Conservation (phyloP, 1,284 basidiomycete genomes). For the Cryptococcus sp. region DNA sequence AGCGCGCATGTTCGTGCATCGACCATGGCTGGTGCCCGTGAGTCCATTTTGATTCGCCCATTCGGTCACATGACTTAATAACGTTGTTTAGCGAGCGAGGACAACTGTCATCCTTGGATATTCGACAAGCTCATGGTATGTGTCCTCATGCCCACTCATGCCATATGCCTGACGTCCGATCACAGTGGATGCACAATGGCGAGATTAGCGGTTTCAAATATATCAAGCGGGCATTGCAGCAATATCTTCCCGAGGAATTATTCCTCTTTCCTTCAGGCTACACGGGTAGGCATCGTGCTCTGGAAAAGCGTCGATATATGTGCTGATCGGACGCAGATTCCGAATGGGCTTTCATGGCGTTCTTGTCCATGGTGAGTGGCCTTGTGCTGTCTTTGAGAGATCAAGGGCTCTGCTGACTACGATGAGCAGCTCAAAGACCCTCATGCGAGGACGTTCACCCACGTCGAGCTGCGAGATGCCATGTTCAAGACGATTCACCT, state of each 20-base stretch:
- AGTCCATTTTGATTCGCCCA: constrained; percentile 19
- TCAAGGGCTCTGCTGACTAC: not conserved
- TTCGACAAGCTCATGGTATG: constrained; percentile 83
- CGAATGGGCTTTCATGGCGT: constrained; percentile 92
- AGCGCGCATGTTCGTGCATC: constrained; percentile 89
- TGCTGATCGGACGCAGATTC: constrained; percentile 63
- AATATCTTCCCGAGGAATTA: constrained; percentile 72
- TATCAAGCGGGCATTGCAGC: constrained; percentile 79
- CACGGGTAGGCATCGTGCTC: constrained; percentile 78
- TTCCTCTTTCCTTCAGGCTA: constrained; percentile 86
- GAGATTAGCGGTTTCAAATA: constrained; percentile 75
- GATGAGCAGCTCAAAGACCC: constrained; percentile 71
- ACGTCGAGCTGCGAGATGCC: constrained; percentile 60
- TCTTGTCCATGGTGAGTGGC: constrained; percentile 72
- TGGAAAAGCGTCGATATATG: not conserved
- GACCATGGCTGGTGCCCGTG: constrained; percentile 59
- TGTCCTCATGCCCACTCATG: not conserved
- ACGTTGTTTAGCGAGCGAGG: constrained; percentile 73
- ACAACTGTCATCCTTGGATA: constrained; percentile 92
- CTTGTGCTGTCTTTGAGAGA: not conserved
- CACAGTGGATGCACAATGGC: constrained; percentile 94
- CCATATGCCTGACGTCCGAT: constrained; percentile 8
- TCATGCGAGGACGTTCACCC: constrained; percentile 59
- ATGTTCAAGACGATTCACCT: constrained; percentile 83
- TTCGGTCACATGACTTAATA: not conserved